Conservation (phyloP, 768 basidiomycete genomes). For the Lyophyllum decastes region DNA sequence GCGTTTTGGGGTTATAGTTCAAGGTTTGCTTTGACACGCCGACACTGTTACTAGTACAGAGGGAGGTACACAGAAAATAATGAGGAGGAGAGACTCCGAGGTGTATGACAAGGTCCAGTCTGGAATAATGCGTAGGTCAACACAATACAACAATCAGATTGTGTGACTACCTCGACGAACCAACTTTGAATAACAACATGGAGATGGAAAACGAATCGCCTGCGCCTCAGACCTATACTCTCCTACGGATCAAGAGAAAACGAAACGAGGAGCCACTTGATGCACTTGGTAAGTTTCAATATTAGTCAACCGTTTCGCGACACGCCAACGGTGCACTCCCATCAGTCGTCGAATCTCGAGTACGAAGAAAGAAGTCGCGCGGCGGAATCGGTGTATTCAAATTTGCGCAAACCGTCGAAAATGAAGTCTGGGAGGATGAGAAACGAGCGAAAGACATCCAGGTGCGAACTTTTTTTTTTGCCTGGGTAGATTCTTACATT, state of each 20-base stretch:
- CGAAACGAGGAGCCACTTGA: constrained; percentile 82
- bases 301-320: constrained; percentile 9
- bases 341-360: constrained; percentile 52
- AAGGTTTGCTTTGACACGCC: no score
- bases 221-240: constrained; percentile 53
- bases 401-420: constrained; percentile 79
- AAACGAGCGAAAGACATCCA: constrained; percentile 58
- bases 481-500: not conserved
- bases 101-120: no score
- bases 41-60: no score
- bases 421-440: constrained; percentile 66
- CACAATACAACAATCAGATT: not conserved
- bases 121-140: not conserved
- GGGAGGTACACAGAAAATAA: not conserved
- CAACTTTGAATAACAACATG: not conserved
- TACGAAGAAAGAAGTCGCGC: constrained; percentile 63
- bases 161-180: not conserved
- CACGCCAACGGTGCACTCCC: constrained; percentile 14
- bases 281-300: constrained; percentile 59
- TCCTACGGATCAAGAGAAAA: constrained; percentile 82
- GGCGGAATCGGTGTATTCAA: constrained; percentile 67
- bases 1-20: no score
- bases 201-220: constrained; percentile 23
- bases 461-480: constrained; percentile 36
- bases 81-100: not conserved